A percentile compares a stretch with the other conserved stretches of the same genome.
These are phyloP conservation scores for Lycium ferocissimum DNA, from an alignment of 257 asterid genomes.

Conservation along the genomic window DNA sequence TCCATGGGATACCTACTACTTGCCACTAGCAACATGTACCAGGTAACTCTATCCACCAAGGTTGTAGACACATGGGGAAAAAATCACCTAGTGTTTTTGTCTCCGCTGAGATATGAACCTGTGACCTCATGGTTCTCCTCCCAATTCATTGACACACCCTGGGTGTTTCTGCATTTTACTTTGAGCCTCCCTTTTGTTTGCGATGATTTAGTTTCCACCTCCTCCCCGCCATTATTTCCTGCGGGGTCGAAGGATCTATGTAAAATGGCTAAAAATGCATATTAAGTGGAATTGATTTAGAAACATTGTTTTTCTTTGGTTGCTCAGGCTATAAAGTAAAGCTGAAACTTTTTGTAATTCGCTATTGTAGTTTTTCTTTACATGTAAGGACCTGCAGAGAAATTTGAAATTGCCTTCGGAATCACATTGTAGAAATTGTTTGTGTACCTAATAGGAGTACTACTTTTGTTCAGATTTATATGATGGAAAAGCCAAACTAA, in stretches of 20 bases:
- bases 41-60: no score
- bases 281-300: conserved; percentile 7
- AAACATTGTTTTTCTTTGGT: neutral
- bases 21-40: no score
- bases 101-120: no score
- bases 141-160: no score
- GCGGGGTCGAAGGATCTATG: neutral
- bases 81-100: no score
- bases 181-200: conserved; percentile 21
- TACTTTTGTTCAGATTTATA: neutral
- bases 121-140: no score
- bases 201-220: neutral
- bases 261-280: conserved; percentile 16
- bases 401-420: conserved; percentile 3
- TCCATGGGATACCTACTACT: no score
- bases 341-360: neutral
- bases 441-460: neutral
- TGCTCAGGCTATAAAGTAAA: neutral
- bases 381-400: neutral
- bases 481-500: conserved; percentile 14
- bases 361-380: neutral
- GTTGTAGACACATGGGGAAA: no score
- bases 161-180: neutral
- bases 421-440: neutral
- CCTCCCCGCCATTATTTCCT: neutral